Conservation (phyloP, 495 filamentous ascomycete genomes). For the Penicillium manginii region DNA sequence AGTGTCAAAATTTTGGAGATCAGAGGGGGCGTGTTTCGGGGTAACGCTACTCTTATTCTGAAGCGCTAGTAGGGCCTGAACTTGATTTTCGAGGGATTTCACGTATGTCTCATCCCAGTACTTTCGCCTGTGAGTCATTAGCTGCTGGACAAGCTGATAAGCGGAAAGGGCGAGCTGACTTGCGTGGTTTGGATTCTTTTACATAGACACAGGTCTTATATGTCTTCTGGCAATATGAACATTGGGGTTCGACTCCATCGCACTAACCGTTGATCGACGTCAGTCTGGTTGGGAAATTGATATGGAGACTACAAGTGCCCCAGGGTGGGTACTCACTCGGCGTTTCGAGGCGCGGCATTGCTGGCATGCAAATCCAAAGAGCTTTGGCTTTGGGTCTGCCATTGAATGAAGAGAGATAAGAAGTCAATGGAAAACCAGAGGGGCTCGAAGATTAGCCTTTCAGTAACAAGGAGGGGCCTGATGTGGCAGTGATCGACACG, state of each 20-base stretch:
- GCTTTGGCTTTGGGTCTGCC: not conserved
- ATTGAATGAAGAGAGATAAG: not conserved
- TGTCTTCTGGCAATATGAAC: constrained; percentile 5
- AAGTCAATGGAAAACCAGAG: not conserved
- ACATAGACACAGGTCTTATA: constrained; percentile 3
- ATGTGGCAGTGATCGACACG: not conserved
- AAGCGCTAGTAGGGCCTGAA: constrained; percentile 8
- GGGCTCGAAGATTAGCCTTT: not conserved
- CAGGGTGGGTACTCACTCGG: constrained; percentile 1
- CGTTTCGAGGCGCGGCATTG: constrained; percentile 12
- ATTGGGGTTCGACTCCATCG: constrained; percentile 9
- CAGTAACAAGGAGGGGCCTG: not conserved
- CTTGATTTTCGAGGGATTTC: constrained; percentile 14
- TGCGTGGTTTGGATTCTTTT: not conserved
- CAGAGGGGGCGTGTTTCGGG: not conserved
- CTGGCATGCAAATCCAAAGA: constrained; percentile 8
- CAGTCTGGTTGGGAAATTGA: not conserved
- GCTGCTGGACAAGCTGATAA: not conserved
- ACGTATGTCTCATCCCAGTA: constrained; percentile 20
- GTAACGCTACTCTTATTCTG: not conserved
- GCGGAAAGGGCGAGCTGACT: not conserved
- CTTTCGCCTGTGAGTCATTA: constrained; percentile 9
- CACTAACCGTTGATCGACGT: constrained; percentile 1
- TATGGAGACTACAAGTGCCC: not conserved
- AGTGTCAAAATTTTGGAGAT: not conserved